phyloP scores from a whole-genome alignment of 495 filamentous ascomycete genomes.

The Penicillium roqueforti region DNA sequence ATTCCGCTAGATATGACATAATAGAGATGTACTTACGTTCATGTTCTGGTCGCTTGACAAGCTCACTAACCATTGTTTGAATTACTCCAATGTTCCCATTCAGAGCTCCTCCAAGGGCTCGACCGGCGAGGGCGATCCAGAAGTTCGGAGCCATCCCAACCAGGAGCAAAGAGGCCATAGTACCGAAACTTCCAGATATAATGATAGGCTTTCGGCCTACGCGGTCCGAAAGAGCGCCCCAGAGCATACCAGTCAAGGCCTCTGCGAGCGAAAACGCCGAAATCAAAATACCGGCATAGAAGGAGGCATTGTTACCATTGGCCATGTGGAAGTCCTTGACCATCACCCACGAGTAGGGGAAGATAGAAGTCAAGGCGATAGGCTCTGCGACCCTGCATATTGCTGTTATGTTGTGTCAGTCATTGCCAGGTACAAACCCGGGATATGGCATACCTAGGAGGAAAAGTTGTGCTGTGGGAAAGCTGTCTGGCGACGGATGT shows the following conservation, averaged over 20 bases:
- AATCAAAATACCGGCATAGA: slow-evolving; percentile 81
- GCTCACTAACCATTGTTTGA: slow-evolving; percentile 87
- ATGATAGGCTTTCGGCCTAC: slow-evolving; percentile 82
- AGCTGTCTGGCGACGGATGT: slow-evolving; percentile 38
- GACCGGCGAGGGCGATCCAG: slow-evolving; percentile 69
- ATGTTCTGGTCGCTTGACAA: slow-evolving; percentile 73
- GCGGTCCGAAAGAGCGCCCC: slow-evolving; percentile 77
- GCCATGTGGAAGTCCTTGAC: slow-evolving; percentile 69
- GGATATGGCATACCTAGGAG: slow-evolving; percentile 55
- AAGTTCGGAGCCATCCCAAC: slow-evolving; percentile 81
- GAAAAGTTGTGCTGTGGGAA: slow-evolving; percentile 74
- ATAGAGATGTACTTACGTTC: slow-evolving; percentile 57
- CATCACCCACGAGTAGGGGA: slow-evolving; percentile 83
- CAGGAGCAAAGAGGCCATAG: slow-evolving; percentile 70
- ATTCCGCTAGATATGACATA: slow-evolving; percentile 11
- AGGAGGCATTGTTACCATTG: slow-evolving; percentile 64
- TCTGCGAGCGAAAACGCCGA: slow-evolving; percentile 80
- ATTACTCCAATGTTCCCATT: slow-evolving; percentile 90
- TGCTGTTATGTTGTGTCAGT: slow-evolving; percentile 38
- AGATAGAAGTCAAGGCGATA: slow-evolving; percentile 81
- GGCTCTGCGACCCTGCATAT: slow-evolving; percentile 83
- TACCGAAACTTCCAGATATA: slow-evolving; percentile 73
- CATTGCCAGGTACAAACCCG: not conserved
- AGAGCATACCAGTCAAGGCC: slow-evolving; percentile 76
- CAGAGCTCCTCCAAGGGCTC: slow-evolving; percentile 72